These are phyloP conservation scores for Conidiobolus incongruus DNA, from an alignment of 371 early-diverging fungal genomes.

Conservation along the genomic window DNA sequence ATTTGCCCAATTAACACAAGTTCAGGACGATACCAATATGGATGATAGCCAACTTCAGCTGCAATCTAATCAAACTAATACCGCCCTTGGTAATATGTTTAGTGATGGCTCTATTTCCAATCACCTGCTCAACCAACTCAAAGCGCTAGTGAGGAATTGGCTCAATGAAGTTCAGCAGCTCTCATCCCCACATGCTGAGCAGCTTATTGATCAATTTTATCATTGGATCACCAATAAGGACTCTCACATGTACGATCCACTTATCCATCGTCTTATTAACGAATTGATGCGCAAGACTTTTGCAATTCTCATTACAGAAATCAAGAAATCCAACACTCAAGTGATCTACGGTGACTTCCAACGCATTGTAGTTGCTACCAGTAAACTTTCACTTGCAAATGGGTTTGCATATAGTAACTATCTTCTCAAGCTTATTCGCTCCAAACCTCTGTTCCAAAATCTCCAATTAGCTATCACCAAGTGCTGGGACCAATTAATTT, in stretches of 20 bases:
- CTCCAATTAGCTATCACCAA: slow-evolving; percentile 29
- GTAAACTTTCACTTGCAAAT: slow-evolving; percentile 40
- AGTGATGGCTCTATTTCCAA: slow-evolving; percentile 35
- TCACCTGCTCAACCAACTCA: slow-evolving; percentile 48
- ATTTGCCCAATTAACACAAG: neutral
- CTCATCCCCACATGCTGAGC: slow-evolving; percentile 33
- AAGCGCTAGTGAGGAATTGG: slow-evolving; percentile 54
- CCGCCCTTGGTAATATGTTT: no score
- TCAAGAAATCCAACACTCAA: slow-evolving; percentile 45
- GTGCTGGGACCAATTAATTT: slow-evolving; percentile 64
- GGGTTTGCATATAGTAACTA: slow-evolving; percentile 54
- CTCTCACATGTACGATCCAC: slow-evolving; percentile 68
- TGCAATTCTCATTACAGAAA: slow-evolving; percentile 53
- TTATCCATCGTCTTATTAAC: slow-evolving; percentile 47
- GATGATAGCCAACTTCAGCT: neutral
- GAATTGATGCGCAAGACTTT: slow-evolving; percentile 76
- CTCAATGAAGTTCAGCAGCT: slow-evolving; percentile 25
- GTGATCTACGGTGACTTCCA: slow-evolving; percentile 62
- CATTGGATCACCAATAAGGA: slow-evolving; percentile 66
- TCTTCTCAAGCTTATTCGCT: slow-evolving; percentile 33
- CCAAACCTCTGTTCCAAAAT: slow-evolving; percentile 49
- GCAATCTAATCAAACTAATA: no score
- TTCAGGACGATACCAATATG: neutral
- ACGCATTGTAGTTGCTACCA: slow-evolving; percentile 54
- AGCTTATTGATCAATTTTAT: slow-evolving; percentile 58